A percentile compares a stretch with the other conserved stretches of the same genome.
Conservation (phyloP, 1,284 basidiomycete genomes). For the Tilletia horrida region DNA sequence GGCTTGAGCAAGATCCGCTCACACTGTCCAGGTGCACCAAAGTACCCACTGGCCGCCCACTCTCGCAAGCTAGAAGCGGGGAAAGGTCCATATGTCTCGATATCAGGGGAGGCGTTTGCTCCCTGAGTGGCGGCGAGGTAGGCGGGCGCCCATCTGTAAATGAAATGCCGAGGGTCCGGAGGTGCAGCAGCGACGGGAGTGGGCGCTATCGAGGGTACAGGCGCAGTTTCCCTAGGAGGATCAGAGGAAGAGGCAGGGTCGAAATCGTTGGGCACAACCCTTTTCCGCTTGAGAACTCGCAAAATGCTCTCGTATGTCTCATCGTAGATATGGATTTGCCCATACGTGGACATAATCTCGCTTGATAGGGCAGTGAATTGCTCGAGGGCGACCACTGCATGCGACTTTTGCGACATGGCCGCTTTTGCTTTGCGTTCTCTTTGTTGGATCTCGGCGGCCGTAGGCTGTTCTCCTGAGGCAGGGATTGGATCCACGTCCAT, state of each 20-base stretch:
- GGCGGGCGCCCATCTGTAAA: slow-evolving; percentile 48
- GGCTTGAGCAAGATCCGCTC: slow-evolving; percentile 39
- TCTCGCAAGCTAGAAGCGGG: slow-evolving; percentile 29
- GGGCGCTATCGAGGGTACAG: not conserved
- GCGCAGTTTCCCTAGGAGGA: slow-evolving; percentile 17
- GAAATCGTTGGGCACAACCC: slow-evolving; percentile 44
- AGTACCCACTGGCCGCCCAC: slow-evolving; percentile 49
- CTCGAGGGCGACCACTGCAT: slow-evolving; percentile 33
- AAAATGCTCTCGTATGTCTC: slow-evolving; percentile 47
- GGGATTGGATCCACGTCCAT: slow-evolving; percentile 1
- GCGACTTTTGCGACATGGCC: slow-evolving; percentile 15
- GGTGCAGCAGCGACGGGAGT: not conserved
- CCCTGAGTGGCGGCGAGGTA: slow-evolving; percentile 41
- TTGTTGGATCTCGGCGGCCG: not conserved
- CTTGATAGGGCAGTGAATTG: slow-evolving; percentile 43
- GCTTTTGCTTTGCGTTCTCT: not conserved
- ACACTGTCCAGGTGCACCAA: slow-evolving; percentile 33
- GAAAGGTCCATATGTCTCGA: slow-evolving; percentile 47
- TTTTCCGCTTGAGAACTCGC: slow-evolving; percentile 38
- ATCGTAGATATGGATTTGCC: slow-evolving; percentile 50
- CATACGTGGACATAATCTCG: slow-evolving; percentile 45
- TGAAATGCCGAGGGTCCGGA: slow-evolving; percentile 26
- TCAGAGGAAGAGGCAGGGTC: slow-evolving; percentile 35
- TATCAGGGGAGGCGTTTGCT: slow-evolving; percentile 31
- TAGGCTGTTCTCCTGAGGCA: not conserved